These are phyloP conservation scores for Biscutella laevigata DNA, from an alignment of 441 rosid genomes.

Conservation along the genomic window DNA sequence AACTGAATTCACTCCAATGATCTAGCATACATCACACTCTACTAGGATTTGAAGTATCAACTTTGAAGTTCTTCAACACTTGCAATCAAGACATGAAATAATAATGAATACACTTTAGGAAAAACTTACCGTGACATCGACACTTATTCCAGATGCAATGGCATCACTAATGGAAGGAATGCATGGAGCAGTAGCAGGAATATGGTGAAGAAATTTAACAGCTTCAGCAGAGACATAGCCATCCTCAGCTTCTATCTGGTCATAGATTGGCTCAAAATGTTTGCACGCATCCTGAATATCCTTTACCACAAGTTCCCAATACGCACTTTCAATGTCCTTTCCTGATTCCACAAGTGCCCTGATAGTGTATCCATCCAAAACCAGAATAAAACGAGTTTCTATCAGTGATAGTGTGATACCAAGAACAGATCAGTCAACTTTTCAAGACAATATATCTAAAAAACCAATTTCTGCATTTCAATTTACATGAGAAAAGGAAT, in stretches of 20 bases:
- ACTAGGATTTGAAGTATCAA: not conserved
- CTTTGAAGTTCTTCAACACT: not conserved
- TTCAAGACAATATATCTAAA: too few species aligned
- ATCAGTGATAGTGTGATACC: not conserved
- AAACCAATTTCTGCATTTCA: too few species aligned
- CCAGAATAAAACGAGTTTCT: not conserved
- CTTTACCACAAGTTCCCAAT: conserved; percentile 96
- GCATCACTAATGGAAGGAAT: conserved; percentile 92
- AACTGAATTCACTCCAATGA: not conserved
- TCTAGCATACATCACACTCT: not conserved
- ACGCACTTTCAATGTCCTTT: conserved; percentile 74
- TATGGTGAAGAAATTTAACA: conserved; percentile 82
- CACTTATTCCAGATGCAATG: conserved; percentile 79
- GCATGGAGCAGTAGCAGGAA: conserved; percentile 95
- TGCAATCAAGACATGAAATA: not conserved
- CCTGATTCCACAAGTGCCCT: conserved; percentile 90
- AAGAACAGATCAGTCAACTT: not conserved
- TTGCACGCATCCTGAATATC: conserved; percentile 97
- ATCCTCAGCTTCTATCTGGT: conserved; percentile 80
- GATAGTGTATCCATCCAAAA: conserved; percentile 20
- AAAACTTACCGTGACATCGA: conserved; percentile 88
- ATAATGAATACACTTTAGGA: not conserved
- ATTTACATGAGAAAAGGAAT: too few species aligned
- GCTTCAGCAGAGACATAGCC: conserved; percentile 97
- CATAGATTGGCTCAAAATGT: conserved; percentile 87